Base-by-base conservation (phyloP, 1,284 basidiomycete genomes). In the Bondarzewia mesenterica region DNA sequence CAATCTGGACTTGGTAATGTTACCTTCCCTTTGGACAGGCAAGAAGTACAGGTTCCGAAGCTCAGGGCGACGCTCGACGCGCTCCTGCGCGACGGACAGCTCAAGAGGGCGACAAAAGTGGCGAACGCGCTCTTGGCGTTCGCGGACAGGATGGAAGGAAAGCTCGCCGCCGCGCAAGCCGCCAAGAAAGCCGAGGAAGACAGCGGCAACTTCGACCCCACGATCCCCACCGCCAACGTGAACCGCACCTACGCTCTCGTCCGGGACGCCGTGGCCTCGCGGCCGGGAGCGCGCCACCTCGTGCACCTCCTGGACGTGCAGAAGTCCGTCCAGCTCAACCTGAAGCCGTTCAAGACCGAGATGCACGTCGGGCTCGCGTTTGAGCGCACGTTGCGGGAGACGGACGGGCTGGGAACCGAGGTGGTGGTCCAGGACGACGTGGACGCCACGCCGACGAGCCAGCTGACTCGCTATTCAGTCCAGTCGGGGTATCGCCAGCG, bases 301-400 rank as follows among this genome's bases (percentile, higher is more conserved):
- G 65, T 74, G 21, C 71, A 74, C 57, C 58, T 77, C 26, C 56
- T 65, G 37, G 74, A 75, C 51, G 73, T 74, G 2, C 73, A 72
- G 52, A 57, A 57, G 25, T 74, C 73, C 0, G 71, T 77, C 5
- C 42, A 56, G 42, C 53, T 48, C 10, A 56, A 54, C 36, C 37
- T 65, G 22, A 51, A 51, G 50, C 53, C 20, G 26, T 37, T 20
- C 7, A 7, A 18, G n/a, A n/a, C 10, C 4, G 23, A n/a, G 5
- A 26, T 26, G 15, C 25, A 43, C 42, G n/a, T 27, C 15, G 23
- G 27, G 15, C 23, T 10, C 14, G 42, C 26, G 2, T 27, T 43
- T 7, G 26, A 16, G 26, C 23, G n/a, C 15, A 43, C 26, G 26
- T 27, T 43, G 42, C 14, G 29, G 42, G 15, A 43, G 25, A 43